Evolutionary conservation across 345 rosid genomes (phyloP).

Genomic region (Citrus unshiu): DNA sequence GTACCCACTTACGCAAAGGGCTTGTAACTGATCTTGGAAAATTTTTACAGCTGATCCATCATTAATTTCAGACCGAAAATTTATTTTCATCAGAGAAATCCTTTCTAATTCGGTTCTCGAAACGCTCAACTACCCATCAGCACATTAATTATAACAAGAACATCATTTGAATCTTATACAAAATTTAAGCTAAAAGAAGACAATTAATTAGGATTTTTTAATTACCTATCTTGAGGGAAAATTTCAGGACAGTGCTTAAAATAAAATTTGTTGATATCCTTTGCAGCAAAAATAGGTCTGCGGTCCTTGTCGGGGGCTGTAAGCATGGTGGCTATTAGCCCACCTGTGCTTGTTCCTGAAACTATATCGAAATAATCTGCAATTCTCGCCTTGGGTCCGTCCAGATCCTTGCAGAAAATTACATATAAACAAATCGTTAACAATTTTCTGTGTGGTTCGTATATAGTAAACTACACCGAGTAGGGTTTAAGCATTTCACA

Average conservation of each 20-base stretch:
- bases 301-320: constrained; percentile 4
- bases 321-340: too few species aligned
- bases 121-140: too few species aligned
- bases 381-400: constrained; percentile 12
- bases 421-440: not conserved
- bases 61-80: not conserved
- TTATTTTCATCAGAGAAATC: too few species aligned
- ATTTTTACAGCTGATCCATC: not conserved
- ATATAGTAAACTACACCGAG: too few species aligned
- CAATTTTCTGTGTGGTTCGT: too few species aligned
- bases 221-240: constrained; percentile 17
- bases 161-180: not conserved
- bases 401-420: constrained; percentile 6
- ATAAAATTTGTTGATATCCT: constrained; percentile 20
- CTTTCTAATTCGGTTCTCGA: too few species aligned
- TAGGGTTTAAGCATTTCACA: not conserved
- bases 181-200: not conserved
- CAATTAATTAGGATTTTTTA: not conserved
- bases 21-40: not conserved
- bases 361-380: constrained; percentile 16
- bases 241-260: constrained; percentile 14
- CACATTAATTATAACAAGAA: not conserved
- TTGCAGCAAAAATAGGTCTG: constrained; percentile 16
- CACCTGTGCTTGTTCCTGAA: constrained; percentile 20
- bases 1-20: not conserved